These are phyloP conservation scores for Xylaria arbuscula DNA, from an alignment of 2,329 filamentous ascomycete genomes.

Conservation along the genomic window DNA sequence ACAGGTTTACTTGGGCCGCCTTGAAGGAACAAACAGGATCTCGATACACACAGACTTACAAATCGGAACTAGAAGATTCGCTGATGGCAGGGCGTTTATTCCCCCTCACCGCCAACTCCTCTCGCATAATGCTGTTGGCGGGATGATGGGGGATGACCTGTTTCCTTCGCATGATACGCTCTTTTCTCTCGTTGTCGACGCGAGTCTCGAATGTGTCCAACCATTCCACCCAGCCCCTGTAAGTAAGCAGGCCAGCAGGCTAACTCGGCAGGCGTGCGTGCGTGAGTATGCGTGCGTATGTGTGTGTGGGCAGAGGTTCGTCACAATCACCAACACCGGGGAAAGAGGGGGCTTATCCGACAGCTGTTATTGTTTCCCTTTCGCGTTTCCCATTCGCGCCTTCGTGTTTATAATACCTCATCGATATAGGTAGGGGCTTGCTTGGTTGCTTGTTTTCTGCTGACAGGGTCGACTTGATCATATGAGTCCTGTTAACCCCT, in stretches of 20 bases:
- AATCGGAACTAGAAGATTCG: conserved; percentile 21
- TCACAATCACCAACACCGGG: conserved; percentile 24
- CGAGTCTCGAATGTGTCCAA: conserved; percentile 30
- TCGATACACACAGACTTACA: conserved; percentile 30
- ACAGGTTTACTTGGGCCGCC: conserved; percentile 1
- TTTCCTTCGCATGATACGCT: conserved; percentile 29
- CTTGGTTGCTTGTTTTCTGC: not conserved
- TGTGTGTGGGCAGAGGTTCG: conserved; percentile 13
- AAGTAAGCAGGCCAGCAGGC: conserved; percentile 20
- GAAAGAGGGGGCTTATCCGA: conserved; percentile 27
- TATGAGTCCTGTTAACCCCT: conserved; percentile 32
- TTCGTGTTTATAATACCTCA: conserved; percentile 35
- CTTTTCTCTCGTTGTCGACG: conserved; percentile 23
- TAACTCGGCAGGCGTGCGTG: conserved; percentile 13
- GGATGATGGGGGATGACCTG: conserved; percentile 21
- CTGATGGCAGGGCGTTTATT: conserved; percentile 19
- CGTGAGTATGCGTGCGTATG: not conserved
- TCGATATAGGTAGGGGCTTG: conserved; percentile 34
- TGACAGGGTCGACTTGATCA: conserved; percentile 34
- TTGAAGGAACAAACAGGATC: conserved; percentile 16
- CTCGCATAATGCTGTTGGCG: conserved; percentile 34
- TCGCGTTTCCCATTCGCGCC: conserved; percentile 24
- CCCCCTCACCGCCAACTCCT: conserved; percentile 28
- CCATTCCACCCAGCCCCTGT: conserved; percentile 32
- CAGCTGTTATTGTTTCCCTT: conserved; percentile 22